Percentiles rank a stretch among this genome's conserved stretches.
phyloP scores from a whole-genome alignment of 2,329 filamentous ascomycete genomes.

The Aspergillus clavatus region DNA sequence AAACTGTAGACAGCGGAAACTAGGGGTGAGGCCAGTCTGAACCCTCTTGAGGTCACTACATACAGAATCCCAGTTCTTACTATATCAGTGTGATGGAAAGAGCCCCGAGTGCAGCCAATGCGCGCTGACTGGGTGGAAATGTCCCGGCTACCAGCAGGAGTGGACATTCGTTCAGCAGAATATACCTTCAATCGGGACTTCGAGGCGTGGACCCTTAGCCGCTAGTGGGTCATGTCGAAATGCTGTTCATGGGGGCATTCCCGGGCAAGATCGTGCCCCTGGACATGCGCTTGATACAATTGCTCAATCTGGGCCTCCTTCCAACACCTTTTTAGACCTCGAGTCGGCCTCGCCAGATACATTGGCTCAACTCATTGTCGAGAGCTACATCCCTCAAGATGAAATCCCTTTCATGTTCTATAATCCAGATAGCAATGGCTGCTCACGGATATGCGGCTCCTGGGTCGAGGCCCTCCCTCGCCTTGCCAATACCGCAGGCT shows the following conservation, averaged over 20 bases:
- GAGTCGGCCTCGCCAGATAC: not conserved
- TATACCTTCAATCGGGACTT: conserved; percentile 1
- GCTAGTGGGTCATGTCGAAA: not conserved
- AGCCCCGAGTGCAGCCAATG: conserved; percentile 24
- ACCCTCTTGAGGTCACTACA: too few species aligned
- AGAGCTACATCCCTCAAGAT: conserved; percentile 9
- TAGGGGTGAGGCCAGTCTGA: conserved; percentile 13
- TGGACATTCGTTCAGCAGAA: conserved; percentile 19
- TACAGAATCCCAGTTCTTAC: too few species aligned
- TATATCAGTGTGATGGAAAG: conserved; percentile 23
- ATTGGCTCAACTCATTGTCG: conserved; percentile 3
- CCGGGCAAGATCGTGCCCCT: too few species aligned
- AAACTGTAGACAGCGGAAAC: conserved; percentile 17
- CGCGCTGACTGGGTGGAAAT: conserved; percentile 16
- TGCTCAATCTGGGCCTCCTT: not conserved
- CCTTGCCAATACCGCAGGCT: conserved; percentile 17
- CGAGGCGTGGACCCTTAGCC: too few species aligned
- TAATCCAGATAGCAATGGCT: conserved; percentile 1
- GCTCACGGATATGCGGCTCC: conserved; percentile 35
- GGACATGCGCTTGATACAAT: not conserved
- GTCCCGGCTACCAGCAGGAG: conserved; percentile 19
- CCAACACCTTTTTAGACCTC: not conserved
- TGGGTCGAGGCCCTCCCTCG: conserved; percentile 40
- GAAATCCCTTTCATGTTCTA: conserved; percentile 5
- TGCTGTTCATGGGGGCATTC: not conserved